Evolutionary conservation across 2,329 filamentous ascomycete genomes (phyloP).

Genomic region (Tolypocladium capitatum): DNA sequence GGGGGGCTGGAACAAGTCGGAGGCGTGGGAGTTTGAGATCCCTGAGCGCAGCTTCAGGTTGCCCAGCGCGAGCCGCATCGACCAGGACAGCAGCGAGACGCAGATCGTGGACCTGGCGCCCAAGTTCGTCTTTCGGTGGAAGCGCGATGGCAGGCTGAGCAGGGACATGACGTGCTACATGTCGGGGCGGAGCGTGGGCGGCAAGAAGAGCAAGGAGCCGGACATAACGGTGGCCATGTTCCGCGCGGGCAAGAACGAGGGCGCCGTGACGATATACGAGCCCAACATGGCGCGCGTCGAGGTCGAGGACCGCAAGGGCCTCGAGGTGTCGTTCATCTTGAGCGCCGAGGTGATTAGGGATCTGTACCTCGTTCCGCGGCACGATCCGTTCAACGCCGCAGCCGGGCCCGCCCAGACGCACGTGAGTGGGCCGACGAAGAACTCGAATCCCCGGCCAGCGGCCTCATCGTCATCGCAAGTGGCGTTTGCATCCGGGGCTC

Average conservation of each 20-base stretch:
- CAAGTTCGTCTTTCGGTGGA: conserved; percentile 77
- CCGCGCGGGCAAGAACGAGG: conserved; percentile 52
- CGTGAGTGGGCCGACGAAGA: not conserved
- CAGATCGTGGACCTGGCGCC: conserved; percentile 42
- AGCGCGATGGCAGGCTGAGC: conserved; percentile 70
- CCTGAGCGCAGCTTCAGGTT: conserved; percentile 72
- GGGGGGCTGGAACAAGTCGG: conserved; percentile 66
- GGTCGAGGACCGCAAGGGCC: conserved; percentile 83
- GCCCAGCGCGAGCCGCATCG: conserved; percentile 66
- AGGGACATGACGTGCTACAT: conserved; percentile 85
- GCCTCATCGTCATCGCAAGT: conserved; percentile 15
- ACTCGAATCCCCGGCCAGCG: conserved; percentile 10
- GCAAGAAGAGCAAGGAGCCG: conserved; percentile 79
- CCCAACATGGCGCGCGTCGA: conserved; percentile 84
- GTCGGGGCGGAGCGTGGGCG: conserved; percentile 61
- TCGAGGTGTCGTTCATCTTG: conserved; percentile 67
- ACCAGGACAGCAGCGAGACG: conserved; percentile 40
- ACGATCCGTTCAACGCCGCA: conserved; percentile 65
- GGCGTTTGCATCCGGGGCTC: conserved; percentile 23
- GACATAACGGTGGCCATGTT: conserved; percentile 93
- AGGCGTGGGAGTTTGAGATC: conserved; percentile 86
- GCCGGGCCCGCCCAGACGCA: conserved; percentile 6
- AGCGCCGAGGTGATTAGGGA: conserved; percentile 52
- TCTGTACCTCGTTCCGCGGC: conserved; percentile 48
- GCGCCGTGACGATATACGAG: conserved; percentile 71